Evolutionary conservation across 768 basidiomycete species (phyloP).

Genomic region (Gloeostereum incarnatum): DNA sequence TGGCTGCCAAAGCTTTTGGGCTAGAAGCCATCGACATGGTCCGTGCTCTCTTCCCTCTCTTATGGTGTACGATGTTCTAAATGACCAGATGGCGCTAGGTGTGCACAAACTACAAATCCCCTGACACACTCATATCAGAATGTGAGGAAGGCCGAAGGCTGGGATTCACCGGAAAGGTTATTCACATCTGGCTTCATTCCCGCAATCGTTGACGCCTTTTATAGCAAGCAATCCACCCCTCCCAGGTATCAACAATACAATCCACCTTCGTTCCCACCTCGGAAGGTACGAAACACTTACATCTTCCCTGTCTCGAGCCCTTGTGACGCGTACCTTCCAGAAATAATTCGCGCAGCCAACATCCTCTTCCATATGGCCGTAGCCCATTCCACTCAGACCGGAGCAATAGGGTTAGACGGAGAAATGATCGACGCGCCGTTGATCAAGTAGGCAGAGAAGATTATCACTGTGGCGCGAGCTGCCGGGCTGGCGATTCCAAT

Average conservation of each 20-base stretch:
- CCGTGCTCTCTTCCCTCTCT: constrained; percentile 3
- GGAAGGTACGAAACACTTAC: constrained; percentile 34
- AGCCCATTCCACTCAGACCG: constrained; percentile 42
- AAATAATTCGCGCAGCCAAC: constrained; percentile 66
- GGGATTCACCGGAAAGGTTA: constrained; percentile 89
- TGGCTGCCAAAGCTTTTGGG: constrained; percentile 75
- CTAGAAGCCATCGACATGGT: constrained; percentile 91
- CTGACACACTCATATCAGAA: constrained; percentile 58
- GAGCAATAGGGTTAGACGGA: constrained; percentile 71
- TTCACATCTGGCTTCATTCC: constrained; percentile 1
- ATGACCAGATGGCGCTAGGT: constrained; percentile 49
- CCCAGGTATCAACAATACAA: constrained; percentile 72
- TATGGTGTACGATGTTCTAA: neutral
- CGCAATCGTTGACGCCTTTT: constrained; percentile 2
- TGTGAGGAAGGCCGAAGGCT: constrained; percentile 70
- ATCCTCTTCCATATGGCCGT: constrained; percentile 60
- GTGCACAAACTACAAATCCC: constrained; percentile 80
- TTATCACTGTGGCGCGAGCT: constrained; percentile 39
- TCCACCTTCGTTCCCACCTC: constrained; percentile 68
- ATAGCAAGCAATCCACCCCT: constrained; percentile 93
- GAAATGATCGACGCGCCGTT: constrained; percentile 93
- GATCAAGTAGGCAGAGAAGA: constrained; percentile 66
- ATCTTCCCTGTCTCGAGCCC: too few relatives aligned
- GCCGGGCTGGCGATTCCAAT: constrained; percentile 47
- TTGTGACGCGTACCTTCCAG: constrained; percentile 36